These are phyloP conservation scores for Nasturtium officinale DNA, from an alignment of 345 rosid species.

Conservation along the genomic window DNA sequence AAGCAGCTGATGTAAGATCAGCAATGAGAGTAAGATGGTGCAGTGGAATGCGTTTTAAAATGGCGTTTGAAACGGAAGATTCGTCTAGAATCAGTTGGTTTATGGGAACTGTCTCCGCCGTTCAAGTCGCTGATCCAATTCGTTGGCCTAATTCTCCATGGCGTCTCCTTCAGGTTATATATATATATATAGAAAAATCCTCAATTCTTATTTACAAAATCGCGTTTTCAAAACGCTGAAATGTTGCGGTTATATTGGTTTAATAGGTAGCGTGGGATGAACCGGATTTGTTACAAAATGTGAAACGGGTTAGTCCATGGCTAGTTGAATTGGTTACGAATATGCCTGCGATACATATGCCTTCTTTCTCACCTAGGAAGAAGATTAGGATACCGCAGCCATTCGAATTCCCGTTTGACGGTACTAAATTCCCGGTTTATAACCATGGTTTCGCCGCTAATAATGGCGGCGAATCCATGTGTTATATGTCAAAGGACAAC, in stretches of 20 bases:
- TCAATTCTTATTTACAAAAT: too few species aligned
- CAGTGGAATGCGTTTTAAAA: slow-evolving; percentile 93
- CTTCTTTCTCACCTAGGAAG: slow-evolving; percentile 87
- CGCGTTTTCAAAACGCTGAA: not conserved
- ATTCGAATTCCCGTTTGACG: slow-evolving; percentile 58
- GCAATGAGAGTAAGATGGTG: slow-evolving; percentile 87
- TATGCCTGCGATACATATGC: slow-evolving; percentile 67
- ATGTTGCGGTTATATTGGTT: not conserved
- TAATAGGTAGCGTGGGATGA: slow-evolving; percentile 95
- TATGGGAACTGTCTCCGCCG: slow-evolving; percentile 88
- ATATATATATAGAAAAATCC: too few species aligned
- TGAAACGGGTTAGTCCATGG: slow-evolving; percentile 93
- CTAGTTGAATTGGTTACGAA: slow-evolving; percentile 83
- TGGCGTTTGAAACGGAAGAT: slow-evolving; percentile 95
- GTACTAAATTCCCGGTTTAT: slow-evolving; percentile 54
- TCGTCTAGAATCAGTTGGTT: slow-evolving; percentile 96
- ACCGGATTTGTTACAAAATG: slow-evolving; percentile 89
- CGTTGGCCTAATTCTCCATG: slow-evolving; percentile 93
- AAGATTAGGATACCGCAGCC: slow-evolving; percentile 71
- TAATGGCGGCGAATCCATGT: slow-evolving; percentile 56
- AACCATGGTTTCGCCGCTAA: slow-evolving; percentile 56
- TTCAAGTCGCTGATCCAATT: slow-evolving; percentile 80
- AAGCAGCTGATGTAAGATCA: slow-evolving; percentile 57
- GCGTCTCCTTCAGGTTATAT: slow-evolving; percentile 94
- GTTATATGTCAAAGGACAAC: slow-evolving; percentile 55